Evolutionary conservation across 345 rosid species (phyloP).

Genomic region (Aethionema arabicum): DNA sequence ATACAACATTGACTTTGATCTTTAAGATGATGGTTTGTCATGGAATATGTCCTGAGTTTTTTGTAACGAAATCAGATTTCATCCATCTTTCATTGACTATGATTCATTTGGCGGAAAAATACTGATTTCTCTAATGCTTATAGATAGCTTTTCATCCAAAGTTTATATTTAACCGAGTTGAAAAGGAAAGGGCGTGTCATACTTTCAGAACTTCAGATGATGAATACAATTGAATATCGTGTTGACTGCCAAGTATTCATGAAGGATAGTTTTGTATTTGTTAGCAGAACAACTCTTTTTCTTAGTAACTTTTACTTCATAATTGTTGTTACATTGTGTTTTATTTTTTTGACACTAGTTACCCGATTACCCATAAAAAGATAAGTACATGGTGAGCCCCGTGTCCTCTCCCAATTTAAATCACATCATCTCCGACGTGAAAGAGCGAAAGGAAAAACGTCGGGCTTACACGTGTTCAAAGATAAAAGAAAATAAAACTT

Average conservation of each 20-base stretch:
- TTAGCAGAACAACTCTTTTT: no score
- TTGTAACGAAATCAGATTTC: constrained; percentile 9
- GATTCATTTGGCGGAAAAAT: constrained; percentile 1
- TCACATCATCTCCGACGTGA: no score
- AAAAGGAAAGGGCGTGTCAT: constrained; percentile 98
- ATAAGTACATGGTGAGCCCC: no score
- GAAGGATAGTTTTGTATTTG: constrained; percentile 28
- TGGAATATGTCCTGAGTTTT: constrained; percentile 16
- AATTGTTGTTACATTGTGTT: constrained; percentile 13
- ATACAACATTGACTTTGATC: constrained; percentile 18
- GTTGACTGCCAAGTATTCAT: constrained; percentile 92
- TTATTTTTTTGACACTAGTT: constrained; percentile 52
- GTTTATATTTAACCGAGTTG: constrained; percentile 92
- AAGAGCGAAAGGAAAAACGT: no score
- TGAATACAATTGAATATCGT: constrained; percentile 99
- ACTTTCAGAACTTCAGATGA: constrained; percentile 98
- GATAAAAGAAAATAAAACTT: no score
- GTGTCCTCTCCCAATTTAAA: no score
- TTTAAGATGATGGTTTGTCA: constrained; percentile 23
- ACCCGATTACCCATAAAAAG: no score
- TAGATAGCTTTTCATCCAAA: constrained; percentile 97
- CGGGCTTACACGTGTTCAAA: no score
- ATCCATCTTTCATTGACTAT: constrained; percentile 2
- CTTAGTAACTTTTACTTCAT: constrained; percentile 12
- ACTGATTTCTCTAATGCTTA: constrained; percentile 23